These are phyloP conservation scores for Mycothermus thermophilus DNA, from an alignment of 495 filamentous ascomycete genomes.

Conservation along the genomic window DNA sequence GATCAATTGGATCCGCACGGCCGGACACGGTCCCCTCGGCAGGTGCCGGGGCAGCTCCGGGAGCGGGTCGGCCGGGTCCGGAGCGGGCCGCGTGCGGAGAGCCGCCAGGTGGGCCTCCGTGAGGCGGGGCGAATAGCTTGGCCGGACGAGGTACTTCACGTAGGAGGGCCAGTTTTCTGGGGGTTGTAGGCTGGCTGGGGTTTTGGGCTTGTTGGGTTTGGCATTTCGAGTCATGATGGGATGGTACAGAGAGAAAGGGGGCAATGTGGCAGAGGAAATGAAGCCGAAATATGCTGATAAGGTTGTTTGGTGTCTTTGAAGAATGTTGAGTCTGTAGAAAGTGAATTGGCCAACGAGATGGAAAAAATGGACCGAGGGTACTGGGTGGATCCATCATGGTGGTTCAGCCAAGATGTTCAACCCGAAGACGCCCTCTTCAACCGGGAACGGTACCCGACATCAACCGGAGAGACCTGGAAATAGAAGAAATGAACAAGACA, in stretches of 20 bases:
- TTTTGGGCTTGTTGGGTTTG: constrained; percentile 1
- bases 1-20: constrained; percentile 44
- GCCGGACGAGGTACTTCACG: constrained; percentile 38
- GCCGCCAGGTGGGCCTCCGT: constrained; percentile 22
- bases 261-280: too few species aligned
- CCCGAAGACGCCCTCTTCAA: too few species aligned
- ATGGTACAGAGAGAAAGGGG: not conserved
- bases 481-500: too few species aligned
- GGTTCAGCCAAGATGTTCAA: too few species aligned
- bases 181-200: not conserved
- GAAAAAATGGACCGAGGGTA: too few species aligned
- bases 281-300: too few species aligned
- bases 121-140: constrained; percentile 35
- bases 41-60: constrained; percentile 23
- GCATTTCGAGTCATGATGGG: not conserved
- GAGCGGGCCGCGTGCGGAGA: constrained; percentile 22
- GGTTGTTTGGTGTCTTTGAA: too few species aligned
- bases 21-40: constrained; percentile 28
- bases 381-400: too few species aligned
- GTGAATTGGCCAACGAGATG: too few species aligned
- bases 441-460: too few species aligned
- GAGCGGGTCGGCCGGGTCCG: constrained; percentile 8
- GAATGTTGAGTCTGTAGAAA: too few species aligned
- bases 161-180: constrained; percentile 46
- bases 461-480: too few species aligned